Base-by-base conservation (phyloP, 1,139 yeast genomes). In the Debaryomyces sp. region DNA sequence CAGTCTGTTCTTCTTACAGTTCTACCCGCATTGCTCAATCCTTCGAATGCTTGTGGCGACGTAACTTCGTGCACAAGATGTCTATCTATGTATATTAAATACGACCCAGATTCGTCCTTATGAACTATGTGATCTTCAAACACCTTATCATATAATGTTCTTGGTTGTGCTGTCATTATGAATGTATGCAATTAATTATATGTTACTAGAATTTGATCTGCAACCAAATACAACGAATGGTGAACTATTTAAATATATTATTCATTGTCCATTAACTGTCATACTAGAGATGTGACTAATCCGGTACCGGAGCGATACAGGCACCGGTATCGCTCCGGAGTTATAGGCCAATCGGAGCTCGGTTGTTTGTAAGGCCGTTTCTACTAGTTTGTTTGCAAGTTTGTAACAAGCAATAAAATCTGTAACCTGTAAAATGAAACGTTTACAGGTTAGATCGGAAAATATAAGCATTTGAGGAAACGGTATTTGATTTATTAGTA, bases 31-130 rank as follows among this genome's bases (percentile, higher is more conserved):
- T 84, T 87, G 57, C 79, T 81, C 61, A 94, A 81, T 38, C 98
- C 98, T 73, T 94, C 99, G 65, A 94, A 94, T 8, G 99, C 99
- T 71, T 94, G 99, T 30, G 99, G 99, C 33, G 98, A 91, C 1
- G 99, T 94, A 48, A 94, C 99, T 73, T 94, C 99, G 68, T 94
- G 99, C 49, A 94, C 96, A 60, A 94, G 78, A 68, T 94, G 99
- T 71, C 99, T 89, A 71, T 94, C 99, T 54, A 94, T 92, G 70
- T 89, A 94, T 55, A 94, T 73, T 58, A 94, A 78, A 64, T 81
- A 86, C 12, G 97, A 90, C 34, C 95, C 96, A 32, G 90, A 84
- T 46, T 89, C 94, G 61, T 91, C 96, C 64, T 82, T 76, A 71
- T 91, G 94, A 58, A 94, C 98, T 48, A 92, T 75, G 66, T 94